These are phyloP conservation scores for Kodamaea lidongshanica DNA, from an alignment of 805 yeast species.

Conservation along the genomic window DNA sequence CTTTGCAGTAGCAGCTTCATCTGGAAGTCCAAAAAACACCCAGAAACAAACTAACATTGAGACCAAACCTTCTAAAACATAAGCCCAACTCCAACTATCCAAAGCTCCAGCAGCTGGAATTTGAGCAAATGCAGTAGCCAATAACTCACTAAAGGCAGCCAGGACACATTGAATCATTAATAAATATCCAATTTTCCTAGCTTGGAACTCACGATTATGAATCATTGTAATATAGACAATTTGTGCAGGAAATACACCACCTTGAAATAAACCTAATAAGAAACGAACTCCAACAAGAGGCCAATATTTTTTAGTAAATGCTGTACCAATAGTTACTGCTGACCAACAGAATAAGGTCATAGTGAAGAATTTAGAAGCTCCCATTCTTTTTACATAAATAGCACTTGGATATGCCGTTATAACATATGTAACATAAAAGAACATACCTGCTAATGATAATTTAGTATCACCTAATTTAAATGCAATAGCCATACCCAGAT, in stretches of 20 bases:
- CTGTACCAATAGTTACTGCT: slow-evolving; percentile 2
- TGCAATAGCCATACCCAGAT: slow-evolving; percentile 1
- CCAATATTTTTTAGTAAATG: slow-evolving; percentile 1
- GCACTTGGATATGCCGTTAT: slow-evolving; percentile 3
- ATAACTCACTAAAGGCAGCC: slow-evolving; percentile 4
- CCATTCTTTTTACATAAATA: slow-evolving; percentile 2
- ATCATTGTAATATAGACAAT: slow-evolving; percentile 5
- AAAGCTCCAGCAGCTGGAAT: not conserved
- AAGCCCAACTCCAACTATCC: slow-evolving; percentile 4
- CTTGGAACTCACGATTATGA: slow-evolving; percentile 5
- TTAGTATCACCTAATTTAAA: slow-evolving; percentile 1
- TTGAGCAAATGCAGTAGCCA: slow-evolving; percentile 1
- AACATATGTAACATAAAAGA: slow-evolving; percentile 3
- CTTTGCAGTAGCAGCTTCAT: slow-evolving; percentile 3
- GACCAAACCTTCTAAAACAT: slow-evolving; percentile 3
- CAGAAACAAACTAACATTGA: slow-evolving; percentile 4
- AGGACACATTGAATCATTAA: slow-evolving; percentile 4
- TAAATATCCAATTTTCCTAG: slow-evolving; percentile 3
- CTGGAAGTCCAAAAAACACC: slow-evolving; percentile 4
- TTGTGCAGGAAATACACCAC: slow-evolving; percentile 10
- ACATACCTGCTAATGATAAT: slow-evolving; percentile 3
- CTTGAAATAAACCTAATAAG: slow-evolving; percentile 8
- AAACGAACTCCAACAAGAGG: slow-evolving; percentile 7
- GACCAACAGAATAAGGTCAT: slow-evolving; percentile 2
- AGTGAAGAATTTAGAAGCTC: slow-evolving; percentile 3